Evolutionary conservation across 225 moss, liverwort and hornwort species (phyloP).

Genomic region (Anthoceros angustus): DNA sequence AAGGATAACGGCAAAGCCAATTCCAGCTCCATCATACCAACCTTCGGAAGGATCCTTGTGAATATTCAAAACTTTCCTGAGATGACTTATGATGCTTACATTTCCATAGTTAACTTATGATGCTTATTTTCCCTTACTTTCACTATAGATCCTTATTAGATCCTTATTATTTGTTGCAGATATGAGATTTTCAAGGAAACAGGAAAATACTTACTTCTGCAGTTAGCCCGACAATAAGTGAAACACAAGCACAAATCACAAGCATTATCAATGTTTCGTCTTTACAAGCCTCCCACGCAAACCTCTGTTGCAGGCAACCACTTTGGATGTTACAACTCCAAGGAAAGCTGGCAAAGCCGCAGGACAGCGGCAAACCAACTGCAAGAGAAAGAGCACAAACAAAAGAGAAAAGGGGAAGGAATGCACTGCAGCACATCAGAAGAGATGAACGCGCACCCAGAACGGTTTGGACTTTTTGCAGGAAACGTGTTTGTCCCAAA

Average conservation of each 20-base stretch:
- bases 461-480: constrained; percentile 55
- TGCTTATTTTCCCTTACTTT: no score
- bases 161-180: no score
- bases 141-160: no score
- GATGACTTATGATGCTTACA: neutral
- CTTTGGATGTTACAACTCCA: neutral
- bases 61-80: constrained; percentile 3
- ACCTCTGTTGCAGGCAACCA: constrained; percentile 32
- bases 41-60: constrained; percentile 59
- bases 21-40: constrained; percentile 89
- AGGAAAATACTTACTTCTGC: constrained; percentile 64
- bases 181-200: no score
- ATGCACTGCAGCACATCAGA: no score
- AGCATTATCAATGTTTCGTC: constrained; percentile 76
- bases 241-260: constrained; percentile 58
- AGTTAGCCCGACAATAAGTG: constrained; percentile 63
- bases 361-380: no score
- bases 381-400: no score
- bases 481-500: constrained; percentile 64
- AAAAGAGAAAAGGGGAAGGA: no score
- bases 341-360: neutral
- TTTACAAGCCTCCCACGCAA: constrained; percentile 75
- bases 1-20: constrained; percentile 63
- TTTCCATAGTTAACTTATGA: no score
- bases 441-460: constrained; percentile 7